These are phyloP conservation scores for Penicillium argentinense DNA, from an alignment of 495 filamentous ascomycete genomes.

Conservation along the genomic window DNA sequence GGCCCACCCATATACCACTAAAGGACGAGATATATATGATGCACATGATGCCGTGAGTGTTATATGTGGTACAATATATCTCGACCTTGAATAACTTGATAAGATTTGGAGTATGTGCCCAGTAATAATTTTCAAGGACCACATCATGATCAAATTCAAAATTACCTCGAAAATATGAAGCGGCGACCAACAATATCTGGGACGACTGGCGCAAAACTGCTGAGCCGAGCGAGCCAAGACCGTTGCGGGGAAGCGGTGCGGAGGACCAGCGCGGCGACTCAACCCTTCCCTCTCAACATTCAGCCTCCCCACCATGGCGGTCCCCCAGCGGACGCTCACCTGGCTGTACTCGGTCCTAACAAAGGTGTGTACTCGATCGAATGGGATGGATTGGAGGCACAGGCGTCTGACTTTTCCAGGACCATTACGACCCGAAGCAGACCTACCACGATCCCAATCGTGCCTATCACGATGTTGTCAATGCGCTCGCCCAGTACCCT, in stretches of 20 bases:
- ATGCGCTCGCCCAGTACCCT: slow-evolving; percentile 76
- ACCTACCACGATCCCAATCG: slow-evolving; percentile 91
- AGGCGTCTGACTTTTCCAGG: slow-evolving; percentile 50
- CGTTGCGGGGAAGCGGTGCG: slow-evolving; percentile 27
- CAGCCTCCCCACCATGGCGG: slow-evolving; percentile 55
- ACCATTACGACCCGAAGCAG: slow-evolving; percentile 87
- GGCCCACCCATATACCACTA: too few relatives aligned
- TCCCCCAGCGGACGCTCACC: slow-evolving; percentile 84
- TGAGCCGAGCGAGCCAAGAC: slow-evolving; percentile 12
- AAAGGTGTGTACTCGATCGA: slow-evolving; percentile 53
- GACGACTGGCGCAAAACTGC: neutral
- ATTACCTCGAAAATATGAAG: too few relatives aligned
- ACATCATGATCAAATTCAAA: neutral
- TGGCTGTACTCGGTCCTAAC: slow-evolving; percentile 93
- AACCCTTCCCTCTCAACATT: slow-evolving; percentile 3
- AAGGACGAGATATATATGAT: too few relatives aligned
- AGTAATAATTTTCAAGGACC: too few relatives aligned
- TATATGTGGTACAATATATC: neutral
- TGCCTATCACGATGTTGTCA: slow-evolving; percentile 87
- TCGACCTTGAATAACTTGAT: too few relatives aligned
- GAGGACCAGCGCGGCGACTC: slow-evolving; percentile 17
- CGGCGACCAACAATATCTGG: too few relatives aligned
- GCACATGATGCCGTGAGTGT: too few relatives aligned
- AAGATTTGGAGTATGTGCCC: too few relatives aligned
- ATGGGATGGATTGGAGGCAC: too few relatives aligned